phyloP scores from a whole-genome alignment of 2,329 filamentous ascomycete genomes.

The Cytospora schulzeri region DNA sequence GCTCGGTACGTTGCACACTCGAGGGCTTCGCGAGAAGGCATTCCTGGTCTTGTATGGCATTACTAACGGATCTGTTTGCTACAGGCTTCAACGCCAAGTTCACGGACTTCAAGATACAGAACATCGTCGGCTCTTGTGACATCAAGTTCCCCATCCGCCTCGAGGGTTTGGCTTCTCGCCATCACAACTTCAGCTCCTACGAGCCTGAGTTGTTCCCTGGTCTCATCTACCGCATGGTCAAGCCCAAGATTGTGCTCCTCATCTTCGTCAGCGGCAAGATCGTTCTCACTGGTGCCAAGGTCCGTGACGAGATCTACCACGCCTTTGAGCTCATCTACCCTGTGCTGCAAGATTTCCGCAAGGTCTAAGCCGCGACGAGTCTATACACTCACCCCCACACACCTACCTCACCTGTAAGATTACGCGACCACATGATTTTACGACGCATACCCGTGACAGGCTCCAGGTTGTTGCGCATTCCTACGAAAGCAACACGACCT shows the following conservation, averaged over 20 bases:
- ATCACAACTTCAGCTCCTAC: constrained; percentile 99
- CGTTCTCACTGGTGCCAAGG: constrained; percentile 94
- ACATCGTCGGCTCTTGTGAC: constrained; percentile 97
- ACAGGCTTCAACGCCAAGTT: constrained; percentile 94
- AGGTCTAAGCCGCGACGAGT: constrained; percentile 45
- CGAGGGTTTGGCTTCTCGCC: constrained; percentile 91
- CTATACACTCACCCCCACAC: neutral
- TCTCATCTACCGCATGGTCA: constrained; percentile 99
- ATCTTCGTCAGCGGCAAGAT: constrained; percentile 99
- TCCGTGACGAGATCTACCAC: constrained; percentile 96
- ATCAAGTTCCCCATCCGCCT: constrained; percentile 99
- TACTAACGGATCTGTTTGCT: neutral
- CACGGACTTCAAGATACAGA: constrained; percentile 99
- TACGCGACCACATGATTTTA: constrained; percentile 48
- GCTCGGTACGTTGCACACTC: constrained; percentile 55
- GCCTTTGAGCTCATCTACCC: constrained; percentile 98
- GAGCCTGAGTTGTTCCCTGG: constrained; percentile 98
- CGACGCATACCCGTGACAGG: constrained; percentile 36
- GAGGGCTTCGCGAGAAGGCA: rapidly evolving
- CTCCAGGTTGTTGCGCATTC: constrained; percentile 19
- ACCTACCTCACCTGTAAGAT: constrained; percentile 28
- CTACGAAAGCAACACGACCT: constrained; percentile 16
- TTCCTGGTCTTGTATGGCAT: too few relatives aligned
- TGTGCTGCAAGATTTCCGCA: constrained; percentile 75
- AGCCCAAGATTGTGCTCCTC: constrained; percentile 96